A percentile compares a stretch with the other conserved stretches of the same genome.
Evolutionary conservation across 306 rosid genomes (phyloP).

Genomic region (Betula pendula): DNA sequence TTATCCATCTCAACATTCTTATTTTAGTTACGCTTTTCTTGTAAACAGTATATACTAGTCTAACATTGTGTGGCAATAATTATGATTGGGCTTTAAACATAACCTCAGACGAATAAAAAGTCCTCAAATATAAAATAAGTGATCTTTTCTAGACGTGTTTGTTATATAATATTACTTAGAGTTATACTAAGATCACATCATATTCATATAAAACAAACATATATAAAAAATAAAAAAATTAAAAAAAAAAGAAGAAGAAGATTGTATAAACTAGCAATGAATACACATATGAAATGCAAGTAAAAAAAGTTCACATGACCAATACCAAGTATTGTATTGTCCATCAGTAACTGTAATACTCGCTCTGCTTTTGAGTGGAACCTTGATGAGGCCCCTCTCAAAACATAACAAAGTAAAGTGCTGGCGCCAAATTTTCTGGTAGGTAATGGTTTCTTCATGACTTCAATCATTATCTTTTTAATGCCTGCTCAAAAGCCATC

Average conservation of each 20-base stretch:
- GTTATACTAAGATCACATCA: not conserved
- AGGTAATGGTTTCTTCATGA: conserved; percentile 57
- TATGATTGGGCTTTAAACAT: not conserved
- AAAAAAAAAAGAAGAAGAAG: too few species aligned
- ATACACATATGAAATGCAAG: not conserved
- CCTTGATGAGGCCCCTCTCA: conserved; percentile 74
- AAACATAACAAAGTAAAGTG: conserved; percentile 59
- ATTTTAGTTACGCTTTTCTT: too few species aligned
- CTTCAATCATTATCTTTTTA: conserved; percentile 52
- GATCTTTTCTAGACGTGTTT: too few species aligned
- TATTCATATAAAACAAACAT: not conserved
- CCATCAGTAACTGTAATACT: conserved; percentile 59
- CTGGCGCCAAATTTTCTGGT: conserved; percentile 56
- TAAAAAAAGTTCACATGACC: conserved; percentile 28
- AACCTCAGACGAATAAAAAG: too few species aligned
- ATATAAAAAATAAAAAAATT: too few species aligned
- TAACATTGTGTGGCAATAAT: not conserved
- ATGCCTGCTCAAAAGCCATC: conserved; percentile 32
- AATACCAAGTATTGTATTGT: conserved; percentile 41
- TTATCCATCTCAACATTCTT: too few species aligned
- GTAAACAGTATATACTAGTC: too few species aligned
- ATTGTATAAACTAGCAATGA: not conserved
- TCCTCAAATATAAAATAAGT: too few species aligned
- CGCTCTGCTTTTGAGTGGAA: conserved; percentile 86
- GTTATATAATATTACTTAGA: not conserved